Evolutionary conservation across 495 filamentous ascomycete genomes (phyloP).

Genomic region (Penicillium cinerascens): DNA sequence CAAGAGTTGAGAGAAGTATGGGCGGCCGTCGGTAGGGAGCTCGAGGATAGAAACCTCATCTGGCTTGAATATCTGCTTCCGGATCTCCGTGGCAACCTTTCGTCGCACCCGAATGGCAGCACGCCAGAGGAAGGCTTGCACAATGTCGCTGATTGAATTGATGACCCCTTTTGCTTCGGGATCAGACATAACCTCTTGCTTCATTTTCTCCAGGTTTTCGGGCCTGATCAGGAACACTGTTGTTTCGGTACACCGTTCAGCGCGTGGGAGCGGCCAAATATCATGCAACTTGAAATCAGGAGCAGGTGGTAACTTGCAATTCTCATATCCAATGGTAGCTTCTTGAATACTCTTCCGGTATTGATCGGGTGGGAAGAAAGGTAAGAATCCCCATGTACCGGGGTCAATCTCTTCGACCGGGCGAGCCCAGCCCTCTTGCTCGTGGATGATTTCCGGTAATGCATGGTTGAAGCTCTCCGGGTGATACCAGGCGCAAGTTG

Average conservation of each 20-base stretch:
- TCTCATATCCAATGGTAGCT: background rate
- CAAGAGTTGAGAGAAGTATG: too few relatives aligned
- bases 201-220: conserved; percentile 3
- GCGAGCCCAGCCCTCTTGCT: conserved; percentile 3
- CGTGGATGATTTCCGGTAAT: conserved; percentile 6
- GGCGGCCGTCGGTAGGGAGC: too few relatives aligned
- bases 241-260: conserved; percentile 6
- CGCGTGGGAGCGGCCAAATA: conserved; percentile 4
- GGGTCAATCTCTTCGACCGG: conserved; percentile 6
- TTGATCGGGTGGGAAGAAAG: background rate
- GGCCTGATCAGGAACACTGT: conserved; percentile 4
- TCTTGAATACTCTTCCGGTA: background rate
- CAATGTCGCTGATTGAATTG: too few relatives aligned
- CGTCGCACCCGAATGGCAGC: too few relatives aligned
- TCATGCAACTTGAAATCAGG: conserved; percentile 3
- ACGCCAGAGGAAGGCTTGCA: too few relatives aligned
- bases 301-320: background rate
- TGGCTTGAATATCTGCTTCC: too few relatives aligned
- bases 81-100: too few relatives aligned
- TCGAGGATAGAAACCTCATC: too few relatives aligned
- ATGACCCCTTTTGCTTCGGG: conserved; percentile 6
- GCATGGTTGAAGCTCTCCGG: conserved; percentile 6
- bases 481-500: conserved; percentile 5
- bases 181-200: conserved; percentile 6
- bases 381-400: conserved; percentile 7